Evolutionary conservation across 176 grass and related monocot genomes (phyloP).

Genomic region (Oryza rufipogon): DNA sequence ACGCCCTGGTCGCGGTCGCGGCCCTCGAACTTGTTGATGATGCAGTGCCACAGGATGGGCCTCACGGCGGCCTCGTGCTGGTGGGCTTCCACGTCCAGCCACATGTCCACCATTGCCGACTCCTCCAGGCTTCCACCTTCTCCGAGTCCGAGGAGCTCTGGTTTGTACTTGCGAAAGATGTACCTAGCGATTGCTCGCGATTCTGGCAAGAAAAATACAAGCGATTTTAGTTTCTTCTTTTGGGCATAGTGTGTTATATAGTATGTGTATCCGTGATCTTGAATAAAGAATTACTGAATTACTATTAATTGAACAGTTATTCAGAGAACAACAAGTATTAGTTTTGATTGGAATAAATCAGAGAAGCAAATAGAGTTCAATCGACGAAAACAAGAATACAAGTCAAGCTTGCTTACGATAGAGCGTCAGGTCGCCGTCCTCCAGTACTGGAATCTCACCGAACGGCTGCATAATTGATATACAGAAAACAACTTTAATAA

Average conservation of each 20-base stretch:
- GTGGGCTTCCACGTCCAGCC: constrained; percentile 53
- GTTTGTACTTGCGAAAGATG: constrained; percentile 48
- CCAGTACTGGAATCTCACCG: constrained; percentile 52
- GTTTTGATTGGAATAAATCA: too few species aligned
- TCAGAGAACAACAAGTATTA: not conserved
- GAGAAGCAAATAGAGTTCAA: not conserved
- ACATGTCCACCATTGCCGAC: constrained; percentile 49
- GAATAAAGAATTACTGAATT: not conserved
- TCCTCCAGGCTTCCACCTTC: constrained; percentile 23
- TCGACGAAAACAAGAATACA: not conserved
- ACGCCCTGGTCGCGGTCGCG: constrained; percentile 28
- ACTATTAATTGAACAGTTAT: not conserved
- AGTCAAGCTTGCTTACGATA: constrained; percentile 33
- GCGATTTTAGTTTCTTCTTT: not conserved
- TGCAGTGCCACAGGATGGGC: constrained; percentile 38
- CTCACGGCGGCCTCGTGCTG: constrained; percentile 11
- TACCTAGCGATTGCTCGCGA: constrained; percentile 51
- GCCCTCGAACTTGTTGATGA: constrained; percentile 15
- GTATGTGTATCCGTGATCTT: not conserved
- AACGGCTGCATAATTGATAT: constrained; percentile 35
- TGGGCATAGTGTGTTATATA: too few species aligned
- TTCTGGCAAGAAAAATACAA: constrained; percentile 27
- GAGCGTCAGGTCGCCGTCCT: constrained; percentile 57
- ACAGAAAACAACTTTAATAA: not conserved
- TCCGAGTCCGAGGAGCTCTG: constrained; percentile 21